These are phyloP conservation scores for Synchytrium microbalum DNA, from an alignment of 371 early-diverging fungal species.

Conservation along the genomic window DNA sequence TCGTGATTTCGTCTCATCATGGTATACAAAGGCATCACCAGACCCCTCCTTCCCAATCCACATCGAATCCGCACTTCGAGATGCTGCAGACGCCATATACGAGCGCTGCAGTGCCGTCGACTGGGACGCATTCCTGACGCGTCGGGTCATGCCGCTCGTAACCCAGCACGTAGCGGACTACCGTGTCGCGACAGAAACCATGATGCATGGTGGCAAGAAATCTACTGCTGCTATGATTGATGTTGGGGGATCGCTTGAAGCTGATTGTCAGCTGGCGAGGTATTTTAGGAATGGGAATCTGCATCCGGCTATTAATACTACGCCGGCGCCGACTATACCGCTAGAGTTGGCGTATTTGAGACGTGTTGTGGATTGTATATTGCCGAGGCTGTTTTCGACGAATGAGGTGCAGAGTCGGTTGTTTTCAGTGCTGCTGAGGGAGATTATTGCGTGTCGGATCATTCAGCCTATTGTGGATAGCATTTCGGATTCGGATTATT, in stretches of 20 bases:
- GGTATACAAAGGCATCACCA: neutral
- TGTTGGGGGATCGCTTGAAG: constrained; percentile 48
- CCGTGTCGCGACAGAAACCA: too few relatives aligned
- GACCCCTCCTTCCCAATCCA: neutral
- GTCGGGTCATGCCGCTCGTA: constrained; percentile 53
- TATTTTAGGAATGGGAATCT: constrained; percentile 52
- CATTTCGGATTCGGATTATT: constrained; percentile 74
- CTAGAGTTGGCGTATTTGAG: constrained; percentile 56
- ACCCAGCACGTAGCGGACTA: constrained; percentile 63
- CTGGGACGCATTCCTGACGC: constrained; percentile 46
- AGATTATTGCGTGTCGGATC: constrained; percentile 61
- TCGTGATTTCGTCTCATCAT: neutral
- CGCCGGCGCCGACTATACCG: constrained; percentile 29
- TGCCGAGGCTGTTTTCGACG: constrained; percentile 52
- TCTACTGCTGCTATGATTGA: neutral
- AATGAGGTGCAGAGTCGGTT: constrained; percentile 49
- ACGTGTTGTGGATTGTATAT: constrained; percentile 46
- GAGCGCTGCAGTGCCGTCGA: constrained; percentile 33
- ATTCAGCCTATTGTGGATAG: constrained; percentile 62
- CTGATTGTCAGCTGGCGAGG: constrained; percentile 47
- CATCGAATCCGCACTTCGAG: neutral
- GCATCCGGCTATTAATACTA: constrained; percentile 49
- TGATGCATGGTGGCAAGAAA: constrained; percentile 51
- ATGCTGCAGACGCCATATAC: neutral
- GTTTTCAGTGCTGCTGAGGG: constrained; percentile 58